Conservation (phyloP, 140 eudicot genomes). For the Ambrosia hybrid region DNA sequence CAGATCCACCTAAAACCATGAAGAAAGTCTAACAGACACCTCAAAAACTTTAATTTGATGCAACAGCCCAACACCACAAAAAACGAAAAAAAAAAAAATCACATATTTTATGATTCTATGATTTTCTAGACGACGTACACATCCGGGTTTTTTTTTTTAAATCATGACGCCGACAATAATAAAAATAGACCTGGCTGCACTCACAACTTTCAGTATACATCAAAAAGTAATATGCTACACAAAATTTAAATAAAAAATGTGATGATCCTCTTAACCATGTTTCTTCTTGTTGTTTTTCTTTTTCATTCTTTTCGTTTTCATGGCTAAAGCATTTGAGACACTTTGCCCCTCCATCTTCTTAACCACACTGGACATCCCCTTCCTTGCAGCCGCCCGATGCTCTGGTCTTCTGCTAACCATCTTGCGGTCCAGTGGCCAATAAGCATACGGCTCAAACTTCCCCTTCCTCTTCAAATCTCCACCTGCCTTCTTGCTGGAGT, state of each 20-base stretch:
- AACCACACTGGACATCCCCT: slow-evolving; percentile 91
- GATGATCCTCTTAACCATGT: neutral
- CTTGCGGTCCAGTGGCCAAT: slow-evolving; percentile 97
- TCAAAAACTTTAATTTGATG: no score
- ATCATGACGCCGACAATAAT: no score
- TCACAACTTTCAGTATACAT: neutral
- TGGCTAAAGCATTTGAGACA: slow-evolving; percentile 60
- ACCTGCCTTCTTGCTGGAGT: slow-evolving; percentile 89
- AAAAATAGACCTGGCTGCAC: neutral
- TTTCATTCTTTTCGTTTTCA: slow-evolving; percentile 39
- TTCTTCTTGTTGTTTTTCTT: slow-evolving; percentile 39
- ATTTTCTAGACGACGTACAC: no score
- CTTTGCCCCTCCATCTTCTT: slow-evolving; percentile 82
- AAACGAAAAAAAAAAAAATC: no score
- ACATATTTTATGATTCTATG: no score
- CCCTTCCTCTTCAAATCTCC: slow-evolving; percentile 94
- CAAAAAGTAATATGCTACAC: neutral
- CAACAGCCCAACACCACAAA: no score
- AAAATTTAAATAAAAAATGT: neutral
- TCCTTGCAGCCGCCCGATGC: slow-evolving; percentile 89
- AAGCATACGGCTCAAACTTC: slow-evolving; percentile 92
- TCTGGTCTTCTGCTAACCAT: slow-evolving; percentile 93
- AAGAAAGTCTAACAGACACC: no score
- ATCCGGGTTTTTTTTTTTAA: no score
- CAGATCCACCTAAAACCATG: no score